These are phyloP conservation scores for Trichomonas tenax DNA, from an alignment of 208 protist genomes.

Conservation along the genomic window DNA sequence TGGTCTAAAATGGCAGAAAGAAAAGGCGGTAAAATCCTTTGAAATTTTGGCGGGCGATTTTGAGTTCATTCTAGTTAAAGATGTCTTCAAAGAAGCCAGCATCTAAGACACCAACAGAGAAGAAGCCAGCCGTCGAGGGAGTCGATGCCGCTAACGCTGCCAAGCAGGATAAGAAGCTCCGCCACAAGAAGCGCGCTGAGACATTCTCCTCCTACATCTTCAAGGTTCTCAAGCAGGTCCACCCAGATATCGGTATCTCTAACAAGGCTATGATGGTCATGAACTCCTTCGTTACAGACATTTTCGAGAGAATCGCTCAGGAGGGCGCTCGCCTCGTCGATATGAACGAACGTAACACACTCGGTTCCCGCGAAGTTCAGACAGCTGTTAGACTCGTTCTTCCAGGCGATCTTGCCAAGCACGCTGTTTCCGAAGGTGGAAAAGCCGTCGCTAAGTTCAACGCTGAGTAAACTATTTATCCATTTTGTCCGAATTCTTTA, in stretches of 20 bases:
- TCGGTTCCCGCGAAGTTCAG: slow-evolving; percentile 73
- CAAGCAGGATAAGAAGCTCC: not conserved
- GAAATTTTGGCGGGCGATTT: not conserved
- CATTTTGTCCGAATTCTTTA: too few relatives aligned
- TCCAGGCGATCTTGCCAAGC: slow-evolving; percentile 88
- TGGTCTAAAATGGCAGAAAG: not conserved
- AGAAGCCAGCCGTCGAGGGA: slow-evolving; percentile 8
- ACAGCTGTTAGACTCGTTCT: slow-evolving; percentile 89
- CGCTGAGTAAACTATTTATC: slow-evolving; percentile 13
- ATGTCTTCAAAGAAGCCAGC: slow-evolving; percentile 18
- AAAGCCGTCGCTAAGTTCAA: slow-evolving; percentile 75
- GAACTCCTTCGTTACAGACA: slow-evolving; percentile 77
- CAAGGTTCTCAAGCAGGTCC: slow-evolving; percentile 80
- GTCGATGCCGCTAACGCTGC: not conserved
- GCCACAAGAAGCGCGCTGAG: slow-evolving; percentile 57
- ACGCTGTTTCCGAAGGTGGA: slow-evolving; percentile 93
- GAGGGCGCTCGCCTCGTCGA: slow-evolving; percentile 80
- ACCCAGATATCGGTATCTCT: slow-evolving; percentile 83
- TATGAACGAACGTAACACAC: slow-evolving; percentile 85
- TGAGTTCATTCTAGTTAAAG: not conserved
- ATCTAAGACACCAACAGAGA: slow-evolving; percentile 12
- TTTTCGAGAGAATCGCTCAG: slow-evolving; percentile 81
- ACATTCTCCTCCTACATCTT: slow-evolving; percentile 75
- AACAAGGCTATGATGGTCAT: slow-evolving; percentile 88
- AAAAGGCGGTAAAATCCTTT: not conserved